Evolutionary conservation across 208 protist species (phyloP).

Genomic region (Trypanosomatidae sp.): DNA sequence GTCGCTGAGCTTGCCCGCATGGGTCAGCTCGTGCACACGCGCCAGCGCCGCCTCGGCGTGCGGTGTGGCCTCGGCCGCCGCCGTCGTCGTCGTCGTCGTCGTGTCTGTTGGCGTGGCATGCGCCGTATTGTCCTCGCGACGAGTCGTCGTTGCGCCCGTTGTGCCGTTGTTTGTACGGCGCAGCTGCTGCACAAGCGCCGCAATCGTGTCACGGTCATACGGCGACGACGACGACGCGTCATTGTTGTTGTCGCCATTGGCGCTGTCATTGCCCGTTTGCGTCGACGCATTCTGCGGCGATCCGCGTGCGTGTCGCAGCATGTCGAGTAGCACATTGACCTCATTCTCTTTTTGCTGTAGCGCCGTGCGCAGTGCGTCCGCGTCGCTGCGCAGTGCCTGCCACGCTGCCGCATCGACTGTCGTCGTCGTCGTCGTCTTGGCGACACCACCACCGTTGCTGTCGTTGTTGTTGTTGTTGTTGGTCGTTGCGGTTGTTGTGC

Average conservation of each 20-base stretch:
- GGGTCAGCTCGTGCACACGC: constrained; percentile 3
- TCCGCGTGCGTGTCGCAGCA: constrained; percentile 27
- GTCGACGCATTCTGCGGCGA: constrained; percentile 8
- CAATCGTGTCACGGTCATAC: no score
- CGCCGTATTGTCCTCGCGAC: neutral
- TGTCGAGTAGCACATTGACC: constrained; percentile 76
- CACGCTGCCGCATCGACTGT: neutral
- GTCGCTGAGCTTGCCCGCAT: constrained; percentile 15
- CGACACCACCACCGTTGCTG: neutral
- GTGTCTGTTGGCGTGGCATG: constrained; percentile 8
- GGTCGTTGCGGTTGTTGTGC: no score
- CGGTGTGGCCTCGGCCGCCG: neutral
- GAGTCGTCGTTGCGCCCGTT: neutral
- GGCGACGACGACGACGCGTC: no score
- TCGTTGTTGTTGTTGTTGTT: constrained; percentile 1
- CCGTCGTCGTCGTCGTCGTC: no score
- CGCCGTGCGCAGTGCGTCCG: constrained; percentile 46
- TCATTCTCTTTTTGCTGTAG: constrained; percentile 90
- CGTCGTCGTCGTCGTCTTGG: neutral
- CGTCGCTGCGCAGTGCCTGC: neutral
- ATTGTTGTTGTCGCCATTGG: neutral
- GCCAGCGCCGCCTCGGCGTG: neutral
- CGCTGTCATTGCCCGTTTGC: constrained; percentile 1
- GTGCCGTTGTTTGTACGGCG: neutral
- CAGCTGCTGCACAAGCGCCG: constrained; percentile 3